A percentile compares a stretch with the other conserved stretches of the same genome.
Conservation (phyloP, 2,329 filamentous ascomycete species). For the Fusarium abutilonis region DNA sequence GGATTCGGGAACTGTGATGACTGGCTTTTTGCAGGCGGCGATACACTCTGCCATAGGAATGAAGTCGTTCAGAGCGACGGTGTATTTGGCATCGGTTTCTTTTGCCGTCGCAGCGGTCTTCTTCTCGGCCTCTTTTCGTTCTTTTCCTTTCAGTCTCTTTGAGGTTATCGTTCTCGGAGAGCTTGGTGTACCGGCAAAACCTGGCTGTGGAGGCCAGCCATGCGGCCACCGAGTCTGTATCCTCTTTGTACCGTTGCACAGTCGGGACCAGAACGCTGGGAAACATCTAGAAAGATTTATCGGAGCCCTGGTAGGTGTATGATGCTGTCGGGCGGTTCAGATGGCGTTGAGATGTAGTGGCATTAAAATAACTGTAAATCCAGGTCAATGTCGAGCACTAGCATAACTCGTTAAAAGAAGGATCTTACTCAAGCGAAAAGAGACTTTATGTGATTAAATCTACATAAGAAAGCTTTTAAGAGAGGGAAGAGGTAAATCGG, state of each 20-base stretch:
- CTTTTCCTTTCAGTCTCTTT: neutral
- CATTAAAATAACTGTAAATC: neutral
- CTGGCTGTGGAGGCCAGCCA: neutral
- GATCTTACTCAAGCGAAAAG: neutral
- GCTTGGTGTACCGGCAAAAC: neutral
- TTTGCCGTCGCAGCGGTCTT: neutral
- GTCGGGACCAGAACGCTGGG: neutral
- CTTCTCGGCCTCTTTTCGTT: constrained; percentile 4
- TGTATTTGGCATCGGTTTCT: neutral
- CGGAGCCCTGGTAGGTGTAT: no score
- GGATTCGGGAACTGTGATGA: neutral
- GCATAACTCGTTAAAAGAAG: neutral
- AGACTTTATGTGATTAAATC: neutral
- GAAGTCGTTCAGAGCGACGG: neutral
- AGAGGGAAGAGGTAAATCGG: neutral
- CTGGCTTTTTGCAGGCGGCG: neutral
- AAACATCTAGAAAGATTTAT: neutral
- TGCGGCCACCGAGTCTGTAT: neutral
- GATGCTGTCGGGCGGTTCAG: neutral
- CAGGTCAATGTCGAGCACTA: neutral
- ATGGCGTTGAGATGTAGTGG: neutral
- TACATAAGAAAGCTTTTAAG: neutral
- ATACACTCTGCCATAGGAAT: constrained; percentile 12
- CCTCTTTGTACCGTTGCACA: neutral
- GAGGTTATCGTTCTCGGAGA: neutral